Evolutionary conservation across 306 rosid genomes (phyloP).

Genomic region (Urtica urens): DNA sequence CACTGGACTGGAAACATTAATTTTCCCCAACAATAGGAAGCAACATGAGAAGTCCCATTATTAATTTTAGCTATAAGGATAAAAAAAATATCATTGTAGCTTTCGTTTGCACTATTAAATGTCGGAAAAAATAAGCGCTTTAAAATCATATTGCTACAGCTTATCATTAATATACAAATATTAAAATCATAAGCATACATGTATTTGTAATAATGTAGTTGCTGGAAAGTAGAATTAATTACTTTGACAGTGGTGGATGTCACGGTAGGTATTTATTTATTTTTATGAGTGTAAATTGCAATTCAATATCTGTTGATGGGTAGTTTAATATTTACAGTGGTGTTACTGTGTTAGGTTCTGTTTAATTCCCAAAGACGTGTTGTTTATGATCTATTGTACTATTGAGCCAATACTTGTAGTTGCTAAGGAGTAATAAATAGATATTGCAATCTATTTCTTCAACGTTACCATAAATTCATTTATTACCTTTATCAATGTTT

Average conservation of each 20-base stretch:
- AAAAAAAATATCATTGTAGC: not conserved
- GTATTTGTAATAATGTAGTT: not conserved
- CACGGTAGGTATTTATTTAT: not conserved
- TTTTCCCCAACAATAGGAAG: too few relatives aligned
- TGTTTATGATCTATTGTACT: too few relatives aligned
- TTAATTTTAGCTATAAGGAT: too few relatives aligned
- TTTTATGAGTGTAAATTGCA: not conserved
- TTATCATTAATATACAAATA: not conserved
- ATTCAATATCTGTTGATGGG: not conserved
- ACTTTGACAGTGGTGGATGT: constrained; percentile 1
- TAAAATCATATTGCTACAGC: not conserved
- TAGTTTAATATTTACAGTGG: not conserved
- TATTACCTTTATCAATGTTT: too few relatives aligned
- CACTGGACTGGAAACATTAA: too few relatives aligned
- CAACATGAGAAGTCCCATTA: too few relatives aligned
- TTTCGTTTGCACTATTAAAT: not conserved
- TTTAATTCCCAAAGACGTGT: not conserved
- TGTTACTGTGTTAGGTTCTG: constrained; percentile 2
- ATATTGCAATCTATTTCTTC: too few relatives aligned
- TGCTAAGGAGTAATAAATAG: too few relatives aligned
- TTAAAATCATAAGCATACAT: not conserved
- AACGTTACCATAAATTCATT: too few relatives aligned
- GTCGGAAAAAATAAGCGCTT: not conserved
- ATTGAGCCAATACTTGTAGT: too few relatives aligned
- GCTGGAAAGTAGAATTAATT: not conserved